Evolutionary conservation across 768 basidiomycete genomes (phyloP).

Genomic region (Hericium coralloides): DNA sequence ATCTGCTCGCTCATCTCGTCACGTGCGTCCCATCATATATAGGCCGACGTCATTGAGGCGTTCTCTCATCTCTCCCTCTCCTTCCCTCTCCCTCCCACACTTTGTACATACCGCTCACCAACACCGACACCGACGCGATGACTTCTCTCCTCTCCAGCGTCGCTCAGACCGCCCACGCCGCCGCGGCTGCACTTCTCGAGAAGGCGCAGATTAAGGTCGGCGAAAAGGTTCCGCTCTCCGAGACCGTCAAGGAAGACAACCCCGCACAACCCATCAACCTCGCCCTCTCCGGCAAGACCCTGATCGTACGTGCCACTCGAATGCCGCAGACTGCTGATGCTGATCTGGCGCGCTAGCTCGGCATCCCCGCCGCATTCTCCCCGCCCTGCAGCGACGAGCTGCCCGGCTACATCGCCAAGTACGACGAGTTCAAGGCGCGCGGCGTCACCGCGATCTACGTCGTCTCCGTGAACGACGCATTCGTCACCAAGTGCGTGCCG

Average conservation of each 20-base stretch:
- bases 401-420: conserved; percentile 46
- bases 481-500: conserved; percentile 33
- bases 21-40: too few relatives aligned
- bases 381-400: conserved; percentile 12
- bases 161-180: conserved; percentile 9
- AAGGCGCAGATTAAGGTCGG: conserved; percentile 6
- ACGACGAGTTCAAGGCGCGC: conserved; percentile 66
- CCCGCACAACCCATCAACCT: conserved; percentile 3
- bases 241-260: conserved; percentile 10
- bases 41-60: too few relatives aligned
- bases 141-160: neutral
- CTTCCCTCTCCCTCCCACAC: too few relatives aligned
- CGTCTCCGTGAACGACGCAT: conserved; percentile 72
- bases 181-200: conserved; percentile 4
- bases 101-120: neutral
- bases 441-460: conserved; percentile 67
- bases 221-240: conserved; percentile 9
- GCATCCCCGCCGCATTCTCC: conserved; percentile 14
- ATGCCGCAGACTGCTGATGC: too few relatives aligned
- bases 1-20: too few relatives aligned
- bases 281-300: conserved; percentile 5
- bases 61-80: too few relatives aligned
- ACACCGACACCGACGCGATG: neutral
- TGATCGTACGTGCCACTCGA: conserved; percentile 7
- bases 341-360: conserved; percentile 1